These are phyloP conservation scores for Penicillium sp. DNA, from an alignment of 2,329 filamentous ascomycete species.

Conservation along the genomic window DNA sequence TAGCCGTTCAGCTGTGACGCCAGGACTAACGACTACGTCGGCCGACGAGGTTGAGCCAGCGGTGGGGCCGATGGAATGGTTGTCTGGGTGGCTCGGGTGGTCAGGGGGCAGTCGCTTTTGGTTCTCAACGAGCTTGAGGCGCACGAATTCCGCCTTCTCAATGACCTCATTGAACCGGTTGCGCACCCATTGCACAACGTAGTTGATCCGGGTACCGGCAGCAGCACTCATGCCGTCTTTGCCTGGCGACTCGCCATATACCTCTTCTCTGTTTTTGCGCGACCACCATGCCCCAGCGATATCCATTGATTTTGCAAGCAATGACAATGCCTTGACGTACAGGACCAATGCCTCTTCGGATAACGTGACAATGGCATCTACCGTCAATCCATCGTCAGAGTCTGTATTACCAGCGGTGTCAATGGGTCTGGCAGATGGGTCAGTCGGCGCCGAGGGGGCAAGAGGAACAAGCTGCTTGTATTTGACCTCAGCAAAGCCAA, in stretches of 20 bases:
- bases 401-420: slow-evolving; percentile 34
- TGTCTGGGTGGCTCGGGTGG: slow-evolving; percentile 82
- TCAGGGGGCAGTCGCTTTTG: slow-evolving; percentile 81
- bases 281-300: slow-evolving; percentile 92
- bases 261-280: slow-evolving; percentile 70
- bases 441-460: slow-evolving; percentile 64
- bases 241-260: slow-evolving; percentile 46
- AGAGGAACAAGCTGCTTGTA: slow-evolving; percentile 94
- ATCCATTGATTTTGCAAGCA: slow-evolving; percentile 93
- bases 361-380: slow-evolving; percentile 80
- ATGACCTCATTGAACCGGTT: slow-evolving; percentile 94
- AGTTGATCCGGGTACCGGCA: slow-evolving; percentile 74
- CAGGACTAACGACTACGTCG: slow-evolving; percentile 81
- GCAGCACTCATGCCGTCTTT: slow-evolving; percentile 52
- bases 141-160: slow-evolving; percentile 94
- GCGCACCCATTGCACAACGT: slow-evolving; percentile 93
- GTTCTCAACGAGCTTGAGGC: slow-evolving; percentile 79
- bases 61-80: slow-evolving; percentile 64
- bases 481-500: slow-evolving; percentile 97
- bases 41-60: slow-evolving; percentile 64
- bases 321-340: slow-evolving; percentile 89
- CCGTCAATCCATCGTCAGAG: slow-evolving; percentile 74
- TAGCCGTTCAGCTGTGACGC: slow-evolving; percentile 90
- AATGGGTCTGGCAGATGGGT: slow-evolving; percentile 29
- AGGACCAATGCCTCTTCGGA: slow-evolving; percentile 94